Evolutionary conservation across 78 protist genomes (phyloP).

Genomic region (Emiliania huxleyi): DNA sequence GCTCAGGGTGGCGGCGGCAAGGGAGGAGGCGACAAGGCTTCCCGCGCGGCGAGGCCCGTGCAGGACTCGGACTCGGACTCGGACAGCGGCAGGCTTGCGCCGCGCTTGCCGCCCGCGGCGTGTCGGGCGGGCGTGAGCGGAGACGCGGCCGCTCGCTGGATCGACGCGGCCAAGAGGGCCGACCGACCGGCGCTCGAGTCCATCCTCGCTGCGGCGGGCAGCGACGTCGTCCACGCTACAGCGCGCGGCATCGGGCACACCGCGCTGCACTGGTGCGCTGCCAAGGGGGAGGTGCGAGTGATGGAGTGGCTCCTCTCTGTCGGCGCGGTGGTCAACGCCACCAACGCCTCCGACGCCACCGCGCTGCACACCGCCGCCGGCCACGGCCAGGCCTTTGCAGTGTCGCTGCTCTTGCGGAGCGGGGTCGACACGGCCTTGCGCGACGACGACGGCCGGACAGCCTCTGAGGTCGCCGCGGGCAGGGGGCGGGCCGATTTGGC

Average conservation of each 20-base stretch:
- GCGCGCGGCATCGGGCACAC: constrained; percentile 17
- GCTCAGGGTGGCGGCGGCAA: neutral
- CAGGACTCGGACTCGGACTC: neutral
- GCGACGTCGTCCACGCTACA: neutral
- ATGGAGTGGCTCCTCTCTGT: neutral
- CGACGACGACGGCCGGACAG: neutral
- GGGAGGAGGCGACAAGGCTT: too few relatives aligned
- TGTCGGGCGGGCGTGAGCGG: neutral
- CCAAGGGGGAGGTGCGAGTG: neutral
- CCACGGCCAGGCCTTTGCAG: neutral
- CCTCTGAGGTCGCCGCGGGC: neutral
- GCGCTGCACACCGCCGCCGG: neutral
- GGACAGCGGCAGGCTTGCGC: neutral
- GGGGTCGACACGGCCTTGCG: neutral
- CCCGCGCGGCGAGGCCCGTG: too few relatives aligned
- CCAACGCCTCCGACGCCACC: neutral
- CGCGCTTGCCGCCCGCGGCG: neutral
- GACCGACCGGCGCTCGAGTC: neutral
- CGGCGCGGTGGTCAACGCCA: neutral
- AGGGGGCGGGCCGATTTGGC: neutral
- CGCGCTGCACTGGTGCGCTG: neutral
- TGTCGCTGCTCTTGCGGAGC: neutral
- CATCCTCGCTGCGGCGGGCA: neutral
- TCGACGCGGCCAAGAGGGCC: neutral
- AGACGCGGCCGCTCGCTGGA: neutral